These are phyloP conservation scores for Emydomyces testavorans DNA, from an alignment of 2,329 filamentous ascomycete species.

Conservation along the genomic window DNA sequence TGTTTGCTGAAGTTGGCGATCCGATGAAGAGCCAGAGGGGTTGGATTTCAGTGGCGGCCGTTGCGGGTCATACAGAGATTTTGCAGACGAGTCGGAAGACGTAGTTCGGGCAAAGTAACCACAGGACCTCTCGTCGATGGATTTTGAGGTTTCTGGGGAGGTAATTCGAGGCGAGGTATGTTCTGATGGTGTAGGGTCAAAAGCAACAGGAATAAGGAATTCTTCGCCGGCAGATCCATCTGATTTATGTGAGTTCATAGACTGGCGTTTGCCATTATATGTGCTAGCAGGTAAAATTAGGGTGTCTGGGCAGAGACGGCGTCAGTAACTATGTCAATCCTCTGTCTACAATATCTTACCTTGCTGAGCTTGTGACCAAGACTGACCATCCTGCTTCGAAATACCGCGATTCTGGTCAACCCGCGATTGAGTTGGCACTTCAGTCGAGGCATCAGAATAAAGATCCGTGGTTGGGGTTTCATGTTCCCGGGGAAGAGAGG, in stretches of 20 bases:
- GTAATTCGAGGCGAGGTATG: slow-evolving; percentile 45
- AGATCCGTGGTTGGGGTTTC: slow-evolving; percentile 41
- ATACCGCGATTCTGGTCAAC: slow-evolving; percentile 17
- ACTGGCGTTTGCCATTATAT: slow-evolving; percentile 69
- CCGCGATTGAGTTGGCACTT: slow-evolving; percentile 19
- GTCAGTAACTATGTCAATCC: too few species aligned
- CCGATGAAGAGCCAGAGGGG: slow-evolving; percentile 17
- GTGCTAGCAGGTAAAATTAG: slow-evolving; percentile 61
- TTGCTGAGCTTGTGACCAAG: slow-evolving; percentile 20
- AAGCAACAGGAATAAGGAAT: slow-evolving; percentile 64
- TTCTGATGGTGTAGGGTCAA: slow-evolving; percentile 56
- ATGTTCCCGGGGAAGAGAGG: slow-evolving; percentile 70
- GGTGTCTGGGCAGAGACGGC: slow-evolving; percentile 39
- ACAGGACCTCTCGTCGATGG: slow-evolving; percentile 37
- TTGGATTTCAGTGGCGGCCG: not conserved
- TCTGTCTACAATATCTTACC: too few species aligned
- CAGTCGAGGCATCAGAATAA: slow-evolving; percentile 46
- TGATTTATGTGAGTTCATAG: slow-evolving; percentile 48
- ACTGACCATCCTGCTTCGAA: slow-evolving; percentile 20
- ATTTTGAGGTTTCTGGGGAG: slow-evolving; percentile 24
- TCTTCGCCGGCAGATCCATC: slow-evolving; percentile 51
- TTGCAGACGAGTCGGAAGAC: not conserved
- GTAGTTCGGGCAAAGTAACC: slow-evolving; percentile 46
- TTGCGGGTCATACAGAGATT: slow-evolving; percentile 4
- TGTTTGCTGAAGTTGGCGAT: slow-evolving; percentile 48